Conservation (phyloP, 1,284 basidiomycete genomes). For the Ganoderma sinense region DNA sequence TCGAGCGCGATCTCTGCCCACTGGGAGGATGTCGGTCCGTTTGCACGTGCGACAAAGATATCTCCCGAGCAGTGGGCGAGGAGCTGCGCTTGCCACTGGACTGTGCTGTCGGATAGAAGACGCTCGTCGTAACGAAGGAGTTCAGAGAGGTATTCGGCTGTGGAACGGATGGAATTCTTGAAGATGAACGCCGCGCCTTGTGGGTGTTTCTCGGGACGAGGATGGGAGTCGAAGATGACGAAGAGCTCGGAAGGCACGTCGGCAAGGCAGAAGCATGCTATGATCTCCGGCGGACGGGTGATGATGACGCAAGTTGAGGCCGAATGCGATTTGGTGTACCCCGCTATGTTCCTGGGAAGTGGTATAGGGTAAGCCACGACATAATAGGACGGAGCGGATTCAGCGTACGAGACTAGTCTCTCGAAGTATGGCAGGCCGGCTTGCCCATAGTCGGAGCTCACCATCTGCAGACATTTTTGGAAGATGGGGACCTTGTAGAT, state of each 20-base stretch:
- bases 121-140: slow-evolving; percentile 57
- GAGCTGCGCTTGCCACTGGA: slow-evolving; percentile 71
- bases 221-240: slow-evolving; percentile 71
- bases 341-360: slow-evolving; percentile 8
- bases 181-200: slow-evolving; percentile 65
- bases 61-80: slow-evolving; percentile 66
- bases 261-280: slow-evolving; percentile 60
- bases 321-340: slow-evolving; percentile 42
- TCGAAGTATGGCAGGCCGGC: slow-evolving; percentile 50
- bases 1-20: slow-evolving; percentile 49
- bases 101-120: slow-evolving; percentile 49
- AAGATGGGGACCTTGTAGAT: slow-evolving; percentile 45
- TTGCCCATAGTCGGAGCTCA: slow-evolving; percentile 47
- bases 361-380: background rate
- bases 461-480: slow-evolving; percentile 45
- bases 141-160: slow-evolving; percentile 52
- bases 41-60: slow-evolving; percentile 48
- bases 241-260: slow-evolving; percentile 46
- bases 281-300: slow-evolving; percentile 74
- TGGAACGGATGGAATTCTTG: slow-evolving; percentile 47
- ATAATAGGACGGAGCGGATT: background rate
- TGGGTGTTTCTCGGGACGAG: slow-evolving; percentile 59
- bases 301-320: slow-evolving; percentile 56
- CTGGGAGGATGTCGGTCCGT: slow-evolving; percentile 28
- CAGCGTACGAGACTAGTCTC: slow-evolving; percentile 52